Evolutionary conservation across 352 stramenopile species (phyloP).

Genomic region (Pythium rishiriense): DNA sequence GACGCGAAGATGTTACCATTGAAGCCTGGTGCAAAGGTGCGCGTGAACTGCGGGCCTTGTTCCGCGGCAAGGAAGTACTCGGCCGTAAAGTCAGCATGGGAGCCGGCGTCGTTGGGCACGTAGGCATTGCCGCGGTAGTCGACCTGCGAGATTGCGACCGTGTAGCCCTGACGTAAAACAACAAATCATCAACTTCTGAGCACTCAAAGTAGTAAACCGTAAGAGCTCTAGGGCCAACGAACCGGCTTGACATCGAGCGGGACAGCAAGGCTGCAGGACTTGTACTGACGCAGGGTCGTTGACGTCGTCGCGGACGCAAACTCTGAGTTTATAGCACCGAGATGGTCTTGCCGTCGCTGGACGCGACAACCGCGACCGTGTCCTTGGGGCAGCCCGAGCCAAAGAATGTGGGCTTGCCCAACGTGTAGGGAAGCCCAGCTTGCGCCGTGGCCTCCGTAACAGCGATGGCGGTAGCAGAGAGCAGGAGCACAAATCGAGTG

Average conservation of each 20-base stretch:
- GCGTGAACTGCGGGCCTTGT: slow-evolving; percentile 30
- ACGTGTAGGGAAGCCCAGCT: slow-evolving; percentile 7
- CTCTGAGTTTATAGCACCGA: slow-evolving; percentile 36
- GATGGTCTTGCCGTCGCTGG: slow-evolving; percentile 31
- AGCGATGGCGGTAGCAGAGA: neutral
- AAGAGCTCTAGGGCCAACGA: neutral
- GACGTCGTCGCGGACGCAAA: slow-evolving; percentile 30
- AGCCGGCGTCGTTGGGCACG: slow-evolving; percentile 34
- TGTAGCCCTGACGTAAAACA: slow-evolving; percentile 9
- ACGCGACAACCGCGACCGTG: slow-evolving; percentile 25
- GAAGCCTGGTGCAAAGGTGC: slow-evolving; percentile 37
- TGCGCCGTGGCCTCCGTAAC: neutral
- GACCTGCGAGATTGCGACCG: slow-evolving; percentile 36
- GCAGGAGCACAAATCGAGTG: neutral
- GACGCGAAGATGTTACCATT: slow-evolving; percentile 35
- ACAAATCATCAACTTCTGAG: neutral
- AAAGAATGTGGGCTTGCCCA: slow-evolving; percentile 29
- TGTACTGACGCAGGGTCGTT: slow-evolving; percentile 27
- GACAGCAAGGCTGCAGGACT: slow-evolving; percentile 43
- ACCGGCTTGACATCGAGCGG: slow-evolving; percentile 40
- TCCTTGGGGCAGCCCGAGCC: slow-evolving; percentile 34
- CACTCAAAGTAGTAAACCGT: neutral
- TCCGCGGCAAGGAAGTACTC: slow-evolving; percentile 59
- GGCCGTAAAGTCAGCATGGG: slow-evolving; percentile 41
- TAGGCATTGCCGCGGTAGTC: slow-evolving; percentile 49